These are phyloP conservation scores for Brassica napus DNA, from an alignment of 345 rosid genomes.

Conservation along the genomic window DNA sequence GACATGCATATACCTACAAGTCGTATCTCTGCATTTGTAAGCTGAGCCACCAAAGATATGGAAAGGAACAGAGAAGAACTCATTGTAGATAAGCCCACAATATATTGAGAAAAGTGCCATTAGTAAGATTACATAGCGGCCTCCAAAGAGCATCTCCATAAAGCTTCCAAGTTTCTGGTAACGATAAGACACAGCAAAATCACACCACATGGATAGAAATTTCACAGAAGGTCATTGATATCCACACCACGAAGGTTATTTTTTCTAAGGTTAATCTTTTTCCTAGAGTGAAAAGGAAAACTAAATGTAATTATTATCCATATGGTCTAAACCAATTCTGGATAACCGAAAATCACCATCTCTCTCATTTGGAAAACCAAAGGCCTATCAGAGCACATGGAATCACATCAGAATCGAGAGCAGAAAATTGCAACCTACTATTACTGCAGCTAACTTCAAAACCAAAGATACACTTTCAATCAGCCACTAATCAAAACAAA, in stretches of 20 bases:
- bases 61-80: conserved; percentile 93
- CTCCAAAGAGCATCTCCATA: conserved; percentile 98
- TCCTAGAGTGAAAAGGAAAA: not conserved
- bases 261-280: not conserved
- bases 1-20: conserved; percentile 63
- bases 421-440: conserved; percentile 6
- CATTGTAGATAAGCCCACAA: conserved; percentile 97
- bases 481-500: conserved; percentile 12
- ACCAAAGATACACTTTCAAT: conserved; percentile 3
- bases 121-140: conserved; percentile 86
- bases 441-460: conserved; percentile 12
- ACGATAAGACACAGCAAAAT: conserved; percentile 12
- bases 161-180: conserved; percentile 97
- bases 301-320: not conserved
- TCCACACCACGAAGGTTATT: not conserved
- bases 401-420: conserved; percentile 2
- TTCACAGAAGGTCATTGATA: not conserved
- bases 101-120: conserved; percentile 94
- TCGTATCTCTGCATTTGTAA: conserved; percentile 79
- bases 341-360: not conserved
- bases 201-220: conserved; percentile 1
- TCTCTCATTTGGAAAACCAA: conserved; percentile 1
- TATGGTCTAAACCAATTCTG: not conserved
- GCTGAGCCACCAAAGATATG: conserved; percentile 96
- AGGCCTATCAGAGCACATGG: not conserved